Evolutionary conservation across 805 yeast genomes (phyloP).

Genomic region (Blastobotrys americana): DNA sequence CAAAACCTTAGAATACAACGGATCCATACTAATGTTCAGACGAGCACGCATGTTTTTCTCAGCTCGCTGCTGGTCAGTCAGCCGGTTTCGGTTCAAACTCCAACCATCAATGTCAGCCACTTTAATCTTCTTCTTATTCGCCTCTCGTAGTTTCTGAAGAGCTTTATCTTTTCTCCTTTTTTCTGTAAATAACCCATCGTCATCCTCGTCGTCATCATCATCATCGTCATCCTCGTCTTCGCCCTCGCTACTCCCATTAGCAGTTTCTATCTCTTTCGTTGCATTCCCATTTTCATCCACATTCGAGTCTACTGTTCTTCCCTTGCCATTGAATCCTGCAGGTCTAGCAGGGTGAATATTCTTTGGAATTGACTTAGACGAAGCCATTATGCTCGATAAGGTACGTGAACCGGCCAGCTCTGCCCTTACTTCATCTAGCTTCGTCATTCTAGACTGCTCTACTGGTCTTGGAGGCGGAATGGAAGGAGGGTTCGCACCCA

Average conservation of each 20-base stretch:
- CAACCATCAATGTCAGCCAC: constrained; percentile 16
- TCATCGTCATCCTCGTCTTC: constrained; percentile 29
- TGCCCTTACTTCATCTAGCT: constrained; percentile 6
- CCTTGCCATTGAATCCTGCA: constrained; percentile 42
- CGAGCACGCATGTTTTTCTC: constrained; percentile 75
- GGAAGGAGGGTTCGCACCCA: neutral
- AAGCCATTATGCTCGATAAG: constrained; percentile 4
- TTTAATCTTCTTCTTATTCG: neutral
- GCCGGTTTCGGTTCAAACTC: constrained; percentile 7
- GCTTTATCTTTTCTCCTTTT: constrained; percentile 26
- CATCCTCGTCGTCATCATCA: constrained; percentile 37
- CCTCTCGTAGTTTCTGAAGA: neutral
- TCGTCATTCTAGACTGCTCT: neutral
- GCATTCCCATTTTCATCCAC: too few relatives aligned
- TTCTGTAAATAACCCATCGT: constrained; percentile 32
- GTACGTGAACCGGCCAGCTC: neutral
- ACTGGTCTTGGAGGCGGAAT: neutral
- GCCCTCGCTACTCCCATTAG: constrained; percentile 20
- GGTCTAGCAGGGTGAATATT: constrained; percentile 42
- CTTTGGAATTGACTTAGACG: constrained; percentile 8
- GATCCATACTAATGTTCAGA: constrained; percentile 67
- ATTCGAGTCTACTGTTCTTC: constrained; percentile 13
- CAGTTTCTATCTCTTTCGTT: too few relatives aligned
- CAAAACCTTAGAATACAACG: constrained; percentile 61
- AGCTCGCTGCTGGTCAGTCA: constrained; percentile 43